A percentile compares a stretch with the other conserved stretches of the same genome.
These are phyloP conservation scores for Chrysoporthe cubensis DNA, from an alignment of 2,329 filamentous ascomycete genomes.

Conservation along the genomic window DNA sequence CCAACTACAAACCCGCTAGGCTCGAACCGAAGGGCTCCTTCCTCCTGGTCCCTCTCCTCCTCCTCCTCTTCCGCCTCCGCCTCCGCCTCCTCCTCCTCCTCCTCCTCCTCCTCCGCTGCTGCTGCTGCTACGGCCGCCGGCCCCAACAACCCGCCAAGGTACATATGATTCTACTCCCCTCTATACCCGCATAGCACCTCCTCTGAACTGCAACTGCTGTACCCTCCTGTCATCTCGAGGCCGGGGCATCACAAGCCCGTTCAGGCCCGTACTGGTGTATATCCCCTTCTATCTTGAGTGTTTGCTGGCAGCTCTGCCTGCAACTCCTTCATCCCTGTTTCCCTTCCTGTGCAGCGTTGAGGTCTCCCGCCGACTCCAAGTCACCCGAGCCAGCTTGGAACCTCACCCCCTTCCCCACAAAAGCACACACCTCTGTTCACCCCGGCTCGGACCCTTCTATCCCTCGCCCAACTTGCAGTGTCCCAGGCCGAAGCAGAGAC, in stretches of 20 bases:
- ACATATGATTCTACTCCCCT: constrained; percentile 6
- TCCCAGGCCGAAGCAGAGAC: background rate
- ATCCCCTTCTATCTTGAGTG: background rate
- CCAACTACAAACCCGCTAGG: background rate
- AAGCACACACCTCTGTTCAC: background rate
- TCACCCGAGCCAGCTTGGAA: background rate
- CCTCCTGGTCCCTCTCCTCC: background rate
- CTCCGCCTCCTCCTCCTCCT: background rate
- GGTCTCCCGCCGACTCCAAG: background rate
- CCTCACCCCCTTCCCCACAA: background rate
- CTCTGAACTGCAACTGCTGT: background rate
- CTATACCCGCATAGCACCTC: background rate
- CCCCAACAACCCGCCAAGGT: constrained; percentile 13
- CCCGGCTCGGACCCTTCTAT: background rate
- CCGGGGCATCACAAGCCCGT: background rate
- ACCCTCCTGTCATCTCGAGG: background rate
- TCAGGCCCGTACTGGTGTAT: background rate
- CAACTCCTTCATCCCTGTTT: background rate
- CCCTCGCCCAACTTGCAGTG: background rate
- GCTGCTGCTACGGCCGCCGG: background rate
- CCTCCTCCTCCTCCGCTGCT: background rate
- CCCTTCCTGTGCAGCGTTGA: background rate
- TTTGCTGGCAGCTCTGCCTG: background rate
- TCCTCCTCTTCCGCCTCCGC: background rate
- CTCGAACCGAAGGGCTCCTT: constrained; percentile 1